phyloP scores from a whole-genome alignment of 768 basidiomycete species.

The Xerocomellus intermedius region DNA sequence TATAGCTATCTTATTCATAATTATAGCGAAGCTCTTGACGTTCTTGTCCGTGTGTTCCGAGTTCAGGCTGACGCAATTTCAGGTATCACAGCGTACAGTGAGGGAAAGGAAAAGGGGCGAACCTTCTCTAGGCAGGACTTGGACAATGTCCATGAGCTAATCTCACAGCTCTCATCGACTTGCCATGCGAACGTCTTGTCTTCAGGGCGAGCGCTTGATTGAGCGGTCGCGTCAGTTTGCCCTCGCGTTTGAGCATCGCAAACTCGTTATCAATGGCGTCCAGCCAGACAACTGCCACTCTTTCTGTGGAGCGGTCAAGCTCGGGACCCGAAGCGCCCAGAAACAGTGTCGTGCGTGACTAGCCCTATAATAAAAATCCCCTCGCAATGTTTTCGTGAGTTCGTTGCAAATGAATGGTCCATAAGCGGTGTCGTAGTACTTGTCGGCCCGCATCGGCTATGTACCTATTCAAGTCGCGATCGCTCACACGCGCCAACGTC shows the following conservation, averaged over 20 bases:
- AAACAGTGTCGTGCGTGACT: slow-evolving; percentile 66
- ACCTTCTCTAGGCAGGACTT: slow-evolving; percentile 29
- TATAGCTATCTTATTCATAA: slow-evolving; percentile 8
- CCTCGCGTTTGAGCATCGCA: slow-evolving; percentile 37
- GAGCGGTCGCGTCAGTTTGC: slow-evolving; percentile 31
- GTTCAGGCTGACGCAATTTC: not conserved
- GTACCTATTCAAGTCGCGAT: no score
- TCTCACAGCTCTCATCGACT: slow-evolving; percentile 56
- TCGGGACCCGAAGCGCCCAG: slow-evolving; percentile 58
- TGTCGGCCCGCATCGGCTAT: no score
- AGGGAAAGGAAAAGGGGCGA: not conserved
- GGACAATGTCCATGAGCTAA: slow-evolving; percentile 40
- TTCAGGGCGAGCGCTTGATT: slow-evolving; percentile 48
- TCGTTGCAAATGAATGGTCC: no score
- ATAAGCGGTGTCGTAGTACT: slow-evolving; percentile 8
- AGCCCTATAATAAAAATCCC: no score
- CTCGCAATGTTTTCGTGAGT: no score
- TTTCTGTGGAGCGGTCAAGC: slow-evolving; percentile 46
- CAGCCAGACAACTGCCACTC: slow-evolving; percentile 57
- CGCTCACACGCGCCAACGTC: no score
- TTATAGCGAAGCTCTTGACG: not conserved
- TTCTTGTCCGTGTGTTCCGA: not conserved
- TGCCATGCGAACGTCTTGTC: slow-evolving; percentile 56
- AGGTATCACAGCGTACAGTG: not conserved
- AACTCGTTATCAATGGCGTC: slow-evolving; percentile 47